Base-by-base conservation (phyloP, 1,139 yeast genomes). In the Sporopachydermia cereana region DNA sequence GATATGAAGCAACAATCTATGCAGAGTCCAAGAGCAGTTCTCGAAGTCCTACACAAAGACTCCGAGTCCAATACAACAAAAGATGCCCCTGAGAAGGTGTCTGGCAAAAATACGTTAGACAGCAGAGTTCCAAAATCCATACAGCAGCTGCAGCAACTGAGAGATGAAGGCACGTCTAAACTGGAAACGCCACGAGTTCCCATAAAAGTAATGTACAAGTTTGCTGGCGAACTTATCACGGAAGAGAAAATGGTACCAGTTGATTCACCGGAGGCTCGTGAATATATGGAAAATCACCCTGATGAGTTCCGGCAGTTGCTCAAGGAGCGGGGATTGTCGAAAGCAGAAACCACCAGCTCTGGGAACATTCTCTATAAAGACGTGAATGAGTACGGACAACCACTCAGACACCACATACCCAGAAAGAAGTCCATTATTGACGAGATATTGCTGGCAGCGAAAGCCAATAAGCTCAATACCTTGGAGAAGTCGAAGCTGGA, bases 401-500 rank as follows among this genome's bases (percentile, higher is more conserved):
- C 57, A 31, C 49, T 67, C 24, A 51, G 69, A 45, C 56, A 61
- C 41, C 64, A 67, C 12, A 34, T 34, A 12, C 61, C 58, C 9
- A 67, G 58, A 48, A 64, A 84, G 49, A 86, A 85, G 2, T 79
- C 94, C 3, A 64, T 89, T 43, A 68, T 88, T 24, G 96, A 86
- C 53, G 86, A 77, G 41, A 73, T 79, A 23, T 74, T 77, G 18
- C 66, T 72, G 41, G 77, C 78, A 42, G 67, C 82, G 5, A 69
- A 77, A 47, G 68, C 70, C 48, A 77, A 79, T 43, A 89, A 88
- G 60, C 69, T 93, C 50, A 84, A 95, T 18, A 93, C 98, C 0
- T 67, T 91, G 50, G 97, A 93, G 60, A 91, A 91, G 61, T 84
- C 95, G 2, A 71, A 95, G 50, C 70, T 91, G 48, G 98, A 91